Evolutionary conservation across 805 yeast genomes (phyloP).

Genomic region (Nakazawaea siamensis): DNA sequence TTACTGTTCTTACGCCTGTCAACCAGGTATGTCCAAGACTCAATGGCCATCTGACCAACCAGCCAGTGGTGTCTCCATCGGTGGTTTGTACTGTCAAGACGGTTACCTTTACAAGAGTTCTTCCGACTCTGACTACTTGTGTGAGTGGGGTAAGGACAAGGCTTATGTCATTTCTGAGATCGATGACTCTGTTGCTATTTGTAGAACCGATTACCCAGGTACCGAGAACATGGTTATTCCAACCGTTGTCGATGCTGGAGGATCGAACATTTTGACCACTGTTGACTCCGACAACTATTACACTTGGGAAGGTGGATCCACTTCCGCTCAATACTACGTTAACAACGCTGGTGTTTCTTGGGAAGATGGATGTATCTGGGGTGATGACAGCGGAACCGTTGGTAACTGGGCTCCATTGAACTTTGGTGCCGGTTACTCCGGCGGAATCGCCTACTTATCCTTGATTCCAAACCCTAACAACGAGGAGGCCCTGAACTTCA

Average conservation of each 20-base stretch:
- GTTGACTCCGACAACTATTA: slow-evolving; percentile 54
- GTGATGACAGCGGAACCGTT: slow-evolving; percentile 44
- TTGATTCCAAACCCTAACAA: slow-evolving; percentile 77
- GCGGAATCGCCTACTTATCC: slow-evolving; percentile 57
- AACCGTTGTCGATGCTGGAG: slow-evolving; percentile 51
- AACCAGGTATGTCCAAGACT: slow-evolving; percentile 74
- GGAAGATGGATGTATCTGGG: slow-evolving; percentile 70
- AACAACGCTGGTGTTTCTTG: slow-evolving; percentile 68
- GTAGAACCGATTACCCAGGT: slow-evolving; percentile 80
- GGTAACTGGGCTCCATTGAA: slow-evolving; percentile 81
- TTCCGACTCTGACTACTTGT: slow-evolving; percentile 40
- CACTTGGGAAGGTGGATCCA: slow-evolving; percentile 52
- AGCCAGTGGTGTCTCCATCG: slow-evolving; percentile 58
- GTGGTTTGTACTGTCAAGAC: slow-evolving; percentile 55
- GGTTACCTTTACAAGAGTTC: slow-evolving; percentile 60
- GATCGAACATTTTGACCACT: slow-evolving; percentile 42
- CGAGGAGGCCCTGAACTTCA: slow-evolving; percentile 47
- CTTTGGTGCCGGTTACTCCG: slow-evolving; percentile 65
- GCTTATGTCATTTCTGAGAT: slow-evolving; percentile 48
- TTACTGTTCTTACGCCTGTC: slow-evolving; percentile 74
- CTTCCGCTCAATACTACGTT: slow-evolving; percentile 70
- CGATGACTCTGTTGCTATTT: slow-evolving; percentile 47
- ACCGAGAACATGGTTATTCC: slow-evolving; percentile 76
- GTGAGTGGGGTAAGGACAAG: slow-evolving; percentile 55
- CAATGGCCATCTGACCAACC: slow-evolving; percentile 73